These are phyloP conservation scores for Leonotis leonurus DNA, from an alignment of 257 asterid species.

Conservation along the genomic window DNA sequence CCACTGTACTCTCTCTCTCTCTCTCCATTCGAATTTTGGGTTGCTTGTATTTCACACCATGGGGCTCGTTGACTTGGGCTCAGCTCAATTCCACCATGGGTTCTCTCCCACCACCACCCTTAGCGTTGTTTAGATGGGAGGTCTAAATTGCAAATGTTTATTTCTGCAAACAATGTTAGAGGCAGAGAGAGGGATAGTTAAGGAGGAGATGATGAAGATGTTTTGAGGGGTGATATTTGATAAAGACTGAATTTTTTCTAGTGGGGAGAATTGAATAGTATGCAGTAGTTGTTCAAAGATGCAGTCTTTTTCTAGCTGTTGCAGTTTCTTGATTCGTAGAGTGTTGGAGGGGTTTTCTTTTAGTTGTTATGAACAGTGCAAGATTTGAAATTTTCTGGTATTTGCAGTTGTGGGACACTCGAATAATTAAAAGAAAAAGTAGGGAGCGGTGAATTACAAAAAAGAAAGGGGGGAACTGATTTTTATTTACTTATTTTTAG, in stretches of 20 bases:
- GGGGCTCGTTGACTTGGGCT: slow-evolving; percentile 21
- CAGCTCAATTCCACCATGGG: slow-evolving; percentile 25
- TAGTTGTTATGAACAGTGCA: slow-evolving; percentile 19
- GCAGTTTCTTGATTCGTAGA: slow-evolving; percentile 1
- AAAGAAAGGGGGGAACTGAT: not conserved
- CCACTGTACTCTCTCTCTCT: not conserved
- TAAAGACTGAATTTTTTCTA: not conserved
- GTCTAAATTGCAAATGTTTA: slow-evolving; percentile 2
- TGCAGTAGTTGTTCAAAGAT: slow-evolving; percentile 13
- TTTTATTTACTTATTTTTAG: not conserved
- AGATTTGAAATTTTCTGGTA: slow-evolving; percentile 26
- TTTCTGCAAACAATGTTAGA: not conserved
- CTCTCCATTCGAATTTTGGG: not conserved
- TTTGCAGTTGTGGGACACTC: no score
- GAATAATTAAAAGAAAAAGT: slow-evolving; percentile 7
- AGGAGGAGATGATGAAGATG: not conserved
- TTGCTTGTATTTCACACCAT: slow-evolving; percentile 11
- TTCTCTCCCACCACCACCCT: slow-evolving; percentile 28
- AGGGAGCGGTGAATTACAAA: slow-evolving; percentile 5
- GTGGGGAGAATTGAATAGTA: slow-evolving; percentile 7
- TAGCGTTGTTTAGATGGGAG: slow-evolving; percentile 3
- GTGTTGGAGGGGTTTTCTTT: slow-evolving; percentile 11
- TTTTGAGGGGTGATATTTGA: not conserved
- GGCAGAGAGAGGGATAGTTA: not conserved
- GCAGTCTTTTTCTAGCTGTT: slow-evolving; percentile 9